A percentile compares a stretch with the other conserved stretches of the same genome.
Conservation (phyloP, 768 basidiomycete genomes). For the Tephrocybe sp. region DNA sequence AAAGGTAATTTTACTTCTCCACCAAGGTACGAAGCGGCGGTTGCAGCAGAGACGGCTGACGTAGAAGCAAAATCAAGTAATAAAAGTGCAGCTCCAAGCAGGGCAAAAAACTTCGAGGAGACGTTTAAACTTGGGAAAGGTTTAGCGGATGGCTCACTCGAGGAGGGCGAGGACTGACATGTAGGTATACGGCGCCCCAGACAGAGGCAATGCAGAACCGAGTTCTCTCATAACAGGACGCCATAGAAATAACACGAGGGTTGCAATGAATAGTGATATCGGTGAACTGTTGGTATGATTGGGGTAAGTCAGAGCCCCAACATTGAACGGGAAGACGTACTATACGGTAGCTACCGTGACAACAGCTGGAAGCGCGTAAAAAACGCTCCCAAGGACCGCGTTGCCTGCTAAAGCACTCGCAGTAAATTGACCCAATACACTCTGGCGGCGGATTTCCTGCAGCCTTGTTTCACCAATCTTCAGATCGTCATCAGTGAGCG, state of each 20-base stretch:
- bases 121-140: conserved; percentile 48
- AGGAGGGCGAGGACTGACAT: conserved; percentile 38
- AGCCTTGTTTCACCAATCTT: conserved; percentile 29
- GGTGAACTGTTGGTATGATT: conserved; percentile 50
- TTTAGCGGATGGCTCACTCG: neutral
- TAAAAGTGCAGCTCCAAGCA: conserved; percentile 63
- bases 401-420: conserved; percentile 69
- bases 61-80: conserved; percentile 73
- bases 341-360: conserved; percentile 61
- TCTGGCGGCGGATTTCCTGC: conserved; percentile 26
- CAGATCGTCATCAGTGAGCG: conserved; percentile 43
- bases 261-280: conserved; percentile 62
- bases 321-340: conserved; percentile 33
- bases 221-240: conserved; percentile 74
- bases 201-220: conserved; percentile 64
- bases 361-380: conserved; percentile 68
- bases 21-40: conserved; percentile 62
- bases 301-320: no score
- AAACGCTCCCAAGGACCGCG: conserved; percentile 64
- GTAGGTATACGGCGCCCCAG: conserved; percentile 71
- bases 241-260: conserved; percentile 64
- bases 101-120: conserved; percentile 58
- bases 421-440: conserved; percentile 57
- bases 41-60: conserved; percentile 69
- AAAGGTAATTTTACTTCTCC: conserved; percentile 63